Evolutionary conservation across 108 stramenopile genomes (phyloP), one percentile per base, ranked within the genome.

Genomic region (Stephanodiscus triporus): DNA sequence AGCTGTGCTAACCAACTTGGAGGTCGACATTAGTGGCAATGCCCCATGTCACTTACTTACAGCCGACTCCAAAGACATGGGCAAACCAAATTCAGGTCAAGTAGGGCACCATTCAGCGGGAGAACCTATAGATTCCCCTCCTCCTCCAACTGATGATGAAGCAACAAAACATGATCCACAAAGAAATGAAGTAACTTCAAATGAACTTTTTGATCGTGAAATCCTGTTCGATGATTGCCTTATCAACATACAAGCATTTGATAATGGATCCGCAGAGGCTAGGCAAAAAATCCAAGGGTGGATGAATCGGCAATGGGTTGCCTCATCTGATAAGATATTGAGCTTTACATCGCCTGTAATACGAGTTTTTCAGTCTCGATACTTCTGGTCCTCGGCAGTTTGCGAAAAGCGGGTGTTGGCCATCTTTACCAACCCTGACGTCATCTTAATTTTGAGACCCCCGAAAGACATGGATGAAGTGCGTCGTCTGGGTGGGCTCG

Each of bases 301-400:
- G 87, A 83, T 84, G 54, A 88, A 83, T 70, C 55, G 85, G 50
- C 66, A 76, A 26, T 88, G 87, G 85, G 73, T 88, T 72, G 78
- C 84, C 11, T 34, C 36, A 20, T 63, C 32, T 26, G 16, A 68
- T 54, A 73, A 38, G 38, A 16, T 23, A 10, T 40, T 61, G 14
- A 37, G 5, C 29, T 77, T 81, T 51, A 43, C 63, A 32, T 70
- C 63, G 27, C 66, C 53, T 17, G 64, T 81, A 16, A 24, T 45
- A 23, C 57, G 70, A 32, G 55, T 72, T n/a, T 70, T 77, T 53
- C 67, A 65, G 37, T 56, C 55, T 6, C 57, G 76, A 19, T 71
- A 86, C 32, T 77, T 82, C 26, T 88, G 87, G 85, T 68, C 71
- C 43, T 65, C 65, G 22, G 76, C 77, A 14, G 57, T 75, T 19